Evolutionary conservation across 768 basidiomycete species (phyloP), one percentile per base, ranked within the genome.

Genomic region (Phaeotremella fagi): DNA sequence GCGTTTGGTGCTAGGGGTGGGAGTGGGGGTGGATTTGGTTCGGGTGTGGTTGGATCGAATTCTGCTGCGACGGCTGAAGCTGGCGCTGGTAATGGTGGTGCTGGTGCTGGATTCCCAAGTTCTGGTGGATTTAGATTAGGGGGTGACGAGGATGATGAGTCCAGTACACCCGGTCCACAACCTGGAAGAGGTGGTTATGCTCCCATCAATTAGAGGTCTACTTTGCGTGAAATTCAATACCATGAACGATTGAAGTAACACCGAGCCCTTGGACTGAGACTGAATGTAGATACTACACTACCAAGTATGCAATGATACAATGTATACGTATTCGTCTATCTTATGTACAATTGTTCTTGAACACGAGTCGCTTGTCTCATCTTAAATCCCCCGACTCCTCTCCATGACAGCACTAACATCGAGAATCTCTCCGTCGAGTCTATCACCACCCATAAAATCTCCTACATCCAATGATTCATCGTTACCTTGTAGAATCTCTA

Each of bases 401-500:
- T 70, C 68, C 68, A 70, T 62, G 15, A 50, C 60, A 2, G 60
- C 47, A 23, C 54, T 66, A 4, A 64, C 61, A 41, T 70, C 68
- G 48, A 66, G 25, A 15, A 66, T 52, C 48, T 66, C 68, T 33
- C 43, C 48, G 31, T 62, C 9, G 9, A 26, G n/a, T 26, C 57
- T 56, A 82, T 41, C 63, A 84, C 90, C 84, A 33, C 81, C 78
- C 78, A 97, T 87, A 61, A 94, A 80, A 69, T 98, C 94, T 1
- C 77, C 76, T 3, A 84, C 80, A 24, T 86, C 85, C 50, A 99
- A 79, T 22, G 76, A 79, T 74, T 95, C 89, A 67, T 99, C 94
- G 33, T 85, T 83, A 42, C 94, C 94, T 83, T 88, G 87, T 53
- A 99, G 75, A 63, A 98, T 88, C 72, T 99, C 94, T 24, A 92